Conservation (phyloP, 2,329 filamentous ascomycete species). For the Bipolaris zeicola region DNA sequence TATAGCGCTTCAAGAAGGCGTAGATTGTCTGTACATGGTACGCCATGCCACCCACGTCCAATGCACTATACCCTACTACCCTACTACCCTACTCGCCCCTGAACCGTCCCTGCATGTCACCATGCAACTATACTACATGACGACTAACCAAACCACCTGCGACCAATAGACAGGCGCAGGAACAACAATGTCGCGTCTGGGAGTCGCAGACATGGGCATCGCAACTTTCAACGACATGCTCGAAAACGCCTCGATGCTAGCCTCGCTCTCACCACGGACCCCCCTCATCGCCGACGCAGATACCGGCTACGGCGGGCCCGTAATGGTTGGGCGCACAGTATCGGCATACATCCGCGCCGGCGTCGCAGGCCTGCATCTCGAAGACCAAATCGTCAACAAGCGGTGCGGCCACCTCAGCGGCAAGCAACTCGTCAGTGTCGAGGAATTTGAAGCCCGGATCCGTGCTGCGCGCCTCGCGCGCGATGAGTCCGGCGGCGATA, state of each 20-base stretch:
- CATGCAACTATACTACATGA: not conserved
- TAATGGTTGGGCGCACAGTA: conserved; percentile 59
- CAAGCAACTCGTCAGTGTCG: conserved; percentile 62
- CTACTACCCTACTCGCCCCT: not conserved
- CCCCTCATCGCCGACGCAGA: conserved; percentile 68
- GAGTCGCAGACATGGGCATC: conserved; percentile 67
- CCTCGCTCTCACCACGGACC: conserved; percentile 59
- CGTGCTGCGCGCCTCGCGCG: conserved; percentile 61
- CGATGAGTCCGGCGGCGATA: conserved; percentile 57
- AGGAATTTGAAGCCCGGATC: conserved; percentile 62
- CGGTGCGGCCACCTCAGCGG: conserved; percentile 68
- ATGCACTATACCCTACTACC: not conserved
- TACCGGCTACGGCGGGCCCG: conserved; percentile 58
- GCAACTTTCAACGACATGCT: conserved; percentile 68
- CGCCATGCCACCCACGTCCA: conserved; percentile 12
- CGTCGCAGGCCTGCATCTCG: conserved; percentile 65
- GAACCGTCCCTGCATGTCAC: not conserved
- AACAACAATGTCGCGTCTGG: conserved; percentile 64
- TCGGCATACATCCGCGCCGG: conserved; percentile 60
- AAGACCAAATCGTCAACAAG: conserved; percentile 68
- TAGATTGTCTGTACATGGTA: conserved; percentile 72
- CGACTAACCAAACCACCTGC: not conserved
- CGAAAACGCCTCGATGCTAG: conserved; percentile 68
- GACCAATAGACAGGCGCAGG: conserved; percentile 63
- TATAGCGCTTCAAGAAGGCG: conserved; percentile 66